Base-by-base conservation (phyloP, 257 asterid species). In the Eucommia ulmoides region DNA sequence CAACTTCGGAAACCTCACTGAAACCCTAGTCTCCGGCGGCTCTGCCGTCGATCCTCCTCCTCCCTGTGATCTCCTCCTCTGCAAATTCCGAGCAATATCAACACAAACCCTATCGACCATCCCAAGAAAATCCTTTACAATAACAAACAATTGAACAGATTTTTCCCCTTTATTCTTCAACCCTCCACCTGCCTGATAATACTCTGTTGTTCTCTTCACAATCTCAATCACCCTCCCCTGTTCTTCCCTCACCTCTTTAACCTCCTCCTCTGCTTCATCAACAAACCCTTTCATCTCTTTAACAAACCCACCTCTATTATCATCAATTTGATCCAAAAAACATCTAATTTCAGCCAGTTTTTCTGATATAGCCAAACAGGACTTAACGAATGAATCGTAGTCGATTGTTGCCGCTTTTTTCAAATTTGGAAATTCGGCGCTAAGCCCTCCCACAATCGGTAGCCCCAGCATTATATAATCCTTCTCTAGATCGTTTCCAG, bases 81-180 rank as follows among this genome's bases (percentile, higher is more conserved):
- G 97, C 59, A 69, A 52, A 53, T 79, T 72, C 61, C 80, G 74
- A 8, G 95, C 70, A 35, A 86, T 84, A 3, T 83, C 97, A 41
- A 83, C 51, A 60, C 99, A 87, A 29, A 73, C 94, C 53, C 72
- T 68, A 72, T 91, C 99, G 46, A 86, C 97, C 97, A 91, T 79
- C 48, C 66, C 74, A 19, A 83, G 71, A 51, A 91, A 91, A 71
- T 91, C 99, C 23, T 61, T 75, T 9, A 86, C 80, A 2, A 86
- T 81, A 0, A 75, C 57, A 29, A 83, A 86, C 24, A 91, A 60
- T 25, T 75, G 94, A 26, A 91, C 60, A 0, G 71, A 70, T 51
- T 79, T 66, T 61, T 65, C 59, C 19, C 77, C 73, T 50, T 66
- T 80, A 20, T 78, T 83, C 10, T 66, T 83, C 8, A 80, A 75